Conservation (phyloP, 192 early-diverging fungal genomes). For the Linnemannia zychae region DNA sequence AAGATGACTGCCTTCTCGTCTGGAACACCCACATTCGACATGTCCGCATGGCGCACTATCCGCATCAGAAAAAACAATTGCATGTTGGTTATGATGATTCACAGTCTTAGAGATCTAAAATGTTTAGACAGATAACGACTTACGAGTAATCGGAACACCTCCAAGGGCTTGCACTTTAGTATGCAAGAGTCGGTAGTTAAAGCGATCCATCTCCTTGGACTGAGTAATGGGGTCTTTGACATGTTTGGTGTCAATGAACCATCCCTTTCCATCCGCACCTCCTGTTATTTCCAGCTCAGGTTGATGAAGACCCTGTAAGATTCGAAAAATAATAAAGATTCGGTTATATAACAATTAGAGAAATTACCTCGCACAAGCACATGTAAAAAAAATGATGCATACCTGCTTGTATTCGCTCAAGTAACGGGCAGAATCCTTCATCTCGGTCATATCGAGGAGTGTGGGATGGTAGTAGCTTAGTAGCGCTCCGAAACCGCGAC, state of each 20-base stretch:
- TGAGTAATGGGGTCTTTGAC: slow-evolving; percentile 48
- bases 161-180: slow-evolving; percentile 56
- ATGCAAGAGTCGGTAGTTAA: slow-evolving; percentile 54
- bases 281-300: slow-evolving; percentile 28
- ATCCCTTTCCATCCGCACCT: slow-evolving; percentile 33
- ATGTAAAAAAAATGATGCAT: neutral
- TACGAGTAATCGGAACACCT: slow-evolving; percentile 56
- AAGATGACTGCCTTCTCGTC: slow-evolving; percentile 58
- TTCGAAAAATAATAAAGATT: neutral
- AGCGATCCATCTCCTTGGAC: slow-evolving; percentile 54
- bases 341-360: neutral
- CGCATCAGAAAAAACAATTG: neutral
- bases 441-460: slow-evolving; percentile 42
- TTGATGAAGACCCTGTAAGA: slow-evolving; percentile 39
- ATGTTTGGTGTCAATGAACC: slow-evolving; percentile 48
- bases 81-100: neutral
- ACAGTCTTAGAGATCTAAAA: too few relatives aligned
- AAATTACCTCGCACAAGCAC: neutral
- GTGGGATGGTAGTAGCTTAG: slow-evolving; percentile 58
- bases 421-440: slow-evolving; percentile 55
- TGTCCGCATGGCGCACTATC: slow-evolving; percentile 53
- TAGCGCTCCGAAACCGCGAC: slow-evolving; percentile 49
- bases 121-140: too few relatives aligned
- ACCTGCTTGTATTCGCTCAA: slow-evolving; percentile 52
- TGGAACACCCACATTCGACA: slow-evolving; percentile 53